Conservation (phyloP, 352 stramenopile genomes). For the Pythium vanterpoolii region DNA sequence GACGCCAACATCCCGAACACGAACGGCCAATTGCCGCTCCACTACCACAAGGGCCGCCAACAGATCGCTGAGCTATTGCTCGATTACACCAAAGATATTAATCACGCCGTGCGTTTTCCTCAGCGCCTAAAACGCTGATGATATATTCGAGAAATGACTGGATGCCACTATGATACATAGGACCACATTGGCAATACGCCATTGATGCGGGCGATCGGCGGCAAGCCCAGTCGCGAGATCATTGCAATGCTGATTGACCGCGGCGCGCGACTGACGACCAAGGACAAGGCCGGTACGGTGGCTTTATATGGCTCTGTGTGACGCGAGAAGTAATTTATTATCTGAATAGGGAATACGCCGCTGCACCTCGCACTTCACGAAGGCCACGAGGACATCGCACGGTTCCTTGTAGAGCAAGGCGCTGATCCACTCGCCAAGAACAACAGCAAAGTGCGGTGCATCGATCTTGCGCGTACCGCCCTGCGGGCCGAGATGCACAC, state of each 20-base stretch:
- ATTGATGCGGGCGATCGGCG: slow-evolving; percentile 56
- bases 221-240: slow-evolving; percentile 54
- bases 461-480: slow-evolving; percentile 46
- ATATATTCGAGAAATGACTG: not conserved
- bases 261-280: slow-evolving; percentile 48
- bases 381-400: slow-evolving; percentile 58
- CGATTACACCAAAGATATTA: slow-evolving; percentile 65
- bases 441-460: slow-evolving; percentile 47
- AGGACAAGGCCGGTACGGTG: slow-evolving; percentile 37
- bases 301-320: not conserved
- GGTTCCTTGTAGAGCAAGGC: slow-evolving; percentile 54
- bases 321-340: not conserved
- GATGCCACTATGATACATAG: slow-evolving; percentile 16
- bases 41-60: slow-evolving; percentile 70
- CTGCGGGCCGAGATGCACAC: slow-evolving; percentile 43
- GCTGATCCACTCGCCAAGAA: slow-evolving; percentile 56
- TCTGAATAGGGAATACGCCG: slow-evolving; percentile 50
- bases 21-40: slow-evolving; percentile 66
- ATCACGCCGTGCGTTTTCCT: slow-evolving; percentile 41
- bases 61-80: slow-evolving; percentile 67
- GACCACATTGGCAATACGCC: slow-evolving; percentile 62
- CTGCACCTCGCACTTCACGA: slow-evolving; percentile 67
- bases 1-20: slow-evolving; percentile 68
- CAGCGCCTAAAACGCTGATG: not conserved
- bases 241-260: slow-evolving; percentile 61